Evolutionary conservation across 768 basidiomycete species (phyloP), one percentile per base, ranked within the genome.

Genomic region (Russula olivacea): DNA sequence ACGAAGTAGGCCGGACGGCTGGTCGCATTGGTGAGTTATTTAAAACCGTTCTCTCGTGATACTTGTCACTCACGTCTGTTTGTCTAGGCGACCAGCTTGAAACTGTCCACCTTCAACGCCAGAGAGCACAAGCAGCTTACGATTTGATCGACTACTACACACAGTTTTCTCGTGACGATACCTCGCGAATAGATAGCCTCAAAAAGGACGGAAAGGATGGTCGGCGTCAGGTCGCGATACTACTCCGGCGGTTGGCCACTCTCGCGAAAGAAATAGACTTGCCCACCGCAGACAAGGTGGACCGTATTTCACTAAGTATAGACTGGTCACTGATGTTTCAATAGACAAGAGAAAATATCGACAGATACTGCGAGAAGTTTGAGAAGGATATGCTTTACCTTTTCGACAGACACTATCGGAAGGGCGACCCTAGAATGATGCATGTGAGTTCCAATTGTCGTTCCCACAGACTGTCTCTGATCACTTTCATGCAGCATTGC

Each of bases 371-470:
- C 76, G 97, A 99, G 76, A 92, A 89, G 74, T 98, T 98, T 67
- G 97, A 99, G 75, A 98, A 96, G 76, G 96, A 98, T 71, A 96
- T 98, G 85, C 83, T 99, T 58, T 86, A 90, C 71, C 78, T 98
- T 47, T 99, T 99, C 72, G 97, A 99, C 73, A 79, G 89, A 68
- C 95, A 91, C 70, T 99, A 98, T 75, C 85, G 95, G 57, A 92
- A 93, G 71, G 94, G 95, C 36, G 97, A 99, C 72, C 97, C 97
- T 0, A 96, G 96, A 76, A 91, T 98, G 89, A 99, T 99, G 97
- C 92, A 95, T 76, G 97, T 89, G 61, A 50, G 83, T 78, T 78
- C 55, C 58, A 58, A 54, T 55, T 32, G 11, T 57, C 36, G 41
- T 58, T n/a, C 36, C 40, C 48, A 19, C 15, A 11, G 32, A n/a